Percentiles rank a stretch among this genome's conserved stretches.
These are phyloP conservation scores for Xylaria intraflava DNA, from an alignment of 495 filamentous ascomycete genomes.

Conservation along the genomic window DNA sequence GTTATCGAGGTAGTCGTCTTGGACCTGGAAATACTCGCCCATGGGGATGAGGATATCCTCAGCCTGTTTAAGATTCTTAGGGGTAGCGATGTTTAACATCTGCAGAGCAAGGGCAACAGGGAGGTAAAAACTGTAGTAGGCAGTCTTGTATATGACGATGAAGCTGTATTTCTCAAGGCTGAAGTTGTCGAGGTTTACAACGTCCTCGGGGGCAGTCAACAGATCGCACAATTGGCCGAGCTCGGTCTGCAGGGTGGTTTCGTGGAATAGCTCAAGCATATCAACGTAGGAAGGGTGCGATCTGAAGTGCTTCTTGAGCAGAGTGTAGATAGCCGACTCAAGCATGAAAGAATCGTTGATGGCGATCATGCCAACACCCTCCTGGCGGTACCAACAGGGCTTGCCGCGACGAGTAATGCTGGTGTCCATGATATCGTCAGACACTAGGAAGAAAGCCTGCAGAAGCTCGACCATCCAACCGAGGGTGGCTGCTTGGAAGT, in stretches of 20 bases:
- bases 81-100: slow-evolving; percentile 72
- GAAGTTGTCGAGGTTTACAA: slow-evolving; percentile 87
- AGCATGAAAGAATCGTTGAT: slow-evolving; percentile 99
- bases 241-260: slow-evolving; percentile 87
- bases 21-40: slow-evolving; percentile 97
- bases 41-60: slow-evolving; percentile 94
- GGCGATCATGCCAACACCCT: slow-evolving; percentile 83
- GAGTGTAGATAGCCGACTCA: slow-evolving; percentile 78
- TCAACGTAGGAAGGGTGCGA: slow-evolving; percentile 79
- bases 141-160: slow-evolving; percentile 99
- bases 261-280: slow-evolving; percentile 91
- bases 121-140: slow-evolving; percentile 98
- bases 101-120: slow-evolving; percentile 87
- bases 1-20: slow-evolving; percentile 98
- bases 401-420: slow-evolving; percentile 87
- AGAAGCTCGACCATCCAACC: slow-evolving; percentile 97
- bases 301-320: slow-evolving; percentile 90
- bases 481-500: slow-evolving; percentile 74
- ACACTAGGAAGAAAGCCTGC: slow-evolving; percentile 97
- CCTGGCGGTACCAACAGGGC: slow-evolving; percentile 91
- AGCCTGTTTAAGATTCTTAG: slow-evolving; percentile 75
- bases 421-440: slow-evolving; percentile 96
- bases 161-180: slow-evolving; percentile 91
- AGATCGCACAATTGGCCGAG: slow-evolving; percentile 90
- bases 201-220: slow-evolving; percentile 90